Evolutionary conservation across 2,329 filamentous ascomycete species (phyloP), one percentile per base, ranked within the genome.

Genomic region (Hypoxylon sp.): DNA sequence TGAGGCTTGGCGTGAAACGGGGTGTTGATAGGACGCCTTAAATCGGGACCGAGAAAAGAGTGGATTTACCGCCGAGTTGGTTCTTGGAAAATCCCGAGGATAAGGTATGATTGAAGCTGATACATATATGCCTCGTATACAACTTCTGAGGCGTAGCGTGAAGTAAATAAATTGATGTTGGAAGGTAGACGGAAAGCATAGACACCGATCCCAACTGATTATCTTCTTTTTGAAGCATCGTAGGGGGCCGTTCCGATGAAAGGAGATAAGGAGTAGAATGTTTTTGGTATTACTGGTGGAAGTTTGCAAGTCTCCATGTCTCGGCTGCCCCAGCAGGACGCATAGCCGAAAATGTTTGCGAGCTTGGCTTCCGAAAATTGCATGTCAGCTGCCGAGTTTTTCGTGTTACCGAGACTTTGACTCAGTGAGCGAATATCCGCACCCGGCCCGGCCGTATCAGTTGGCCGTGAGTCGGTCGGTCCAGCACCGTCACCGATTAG

Each of bases 401-500:
- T 54, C 33, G 51, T 57, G 42, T n/a, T 51, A 48, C 39, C 54
- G 54, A 47, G 29, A 6, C 2, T 6, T 17, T 47, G 54, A 47
- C 54, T 47, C 9, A 29, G 19, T 44, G 19, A 51, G 14, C 14
- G 35, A 37, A 52, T 33, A 26, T 52, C 53, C 26, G 33, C 42
- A 52, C 47, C 53, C 58, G 47, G 58, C 11, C 58, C 58, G 47
- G 26, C 48, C 54, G 19, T 52, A 66, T 50, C 33, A 57, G 24
- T 35, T 22, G 13, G 39, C 29, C 39, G 54, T 14, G 19, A 19
- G 46, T 52, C 37, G 26, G 35, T 47, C 60, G 53, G 60, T 1
- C 47, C 48, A 52, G 22, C 53, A 31, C 60, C 60, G 62, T 65
- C 39, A 50, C 62, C 62, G 62, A 59, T 31, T 22, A 37, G 46